Percentiles rank a stretch among this genome's conserved stretches.
Evolutionary conservation across 169 alveolate species (phyloP).

Genomic region (Cryptosporidium canis): DNA sequence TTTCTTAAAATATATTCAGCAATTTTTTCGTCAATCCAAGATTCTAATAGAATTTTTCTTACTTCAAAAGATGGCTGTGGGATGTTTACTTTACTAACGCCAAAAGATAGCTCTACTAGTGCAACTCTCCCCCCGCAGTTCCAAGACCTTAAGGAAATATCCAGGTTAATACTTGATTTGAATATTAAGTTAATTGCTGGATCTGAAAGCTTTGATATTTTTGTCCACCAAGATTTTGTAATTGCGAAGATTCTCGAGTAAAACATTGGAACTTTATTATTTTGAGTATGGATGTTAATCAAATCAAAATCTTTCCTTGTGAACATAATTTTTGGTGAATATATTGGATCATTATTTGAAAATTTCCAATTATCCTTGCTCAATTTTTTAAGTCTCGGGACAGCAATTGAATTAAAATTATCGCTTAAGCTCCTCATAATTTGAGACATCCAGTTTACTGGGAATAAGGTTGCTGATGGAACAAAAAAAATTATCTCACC

Average conservation of each 20-base stretch:
- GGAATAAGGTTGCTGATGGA: slow-evolving; percentile 33
- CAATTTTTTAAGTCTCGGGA: slow-evolving; percentile 8
- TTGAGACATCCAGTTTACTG: slow-evolving; percentile 52
- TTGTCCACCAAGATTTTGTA: slow-evolving; percentile 36
- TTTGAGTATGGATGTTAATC: slow-evolving; percentile 5
- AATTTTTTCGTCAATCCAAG: slow-evolving; percentile 28
- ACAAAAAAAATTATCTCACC: slow-evolving; percentile 45
- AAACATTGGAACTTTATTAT: slow-evolving; percentile 36
- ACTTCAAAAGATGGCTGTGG: slow-evolving; percentile 15
- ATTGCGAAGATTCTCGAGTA: slow-evolving; percentile 36
- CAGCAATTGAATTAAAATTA: slow-evolving; percentile 11
- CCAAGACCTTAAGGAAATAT: slow-evolving; percentile 50
- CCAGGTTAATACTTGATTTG: slow-evolving; percentile 24
- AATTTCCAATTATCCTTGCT: slow-evolving; percentile 17
- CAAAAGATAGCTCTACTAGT: slow-evolving; percentile 6
- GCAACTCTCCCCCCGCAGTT: slow-evolving; percentile 46
- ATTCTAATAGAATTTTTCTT: slow-evolving; percentile 31
- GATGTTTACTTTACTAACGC: slow-evolving; percentile 4
- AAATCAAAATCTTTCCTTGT: slow-evolving; percentile 28
- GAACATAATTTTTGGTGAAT: slow-evolving; percentile 43
- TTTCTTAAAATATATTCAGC: background rate
- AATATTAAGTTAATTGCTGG: slow-evolving; percentile 52
- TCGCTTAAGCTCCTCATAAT: slow-evolving; percentile 51
- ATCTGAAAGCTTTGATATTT: slow-evolving; percentile 22
- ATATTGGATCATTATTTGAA: slow-evolving; percentile 14